Evolutionary conservation across 2,329 filamentous ascomycete genomes (phyloP).

Genomic region (Coniochaeta sp.): DNA sequence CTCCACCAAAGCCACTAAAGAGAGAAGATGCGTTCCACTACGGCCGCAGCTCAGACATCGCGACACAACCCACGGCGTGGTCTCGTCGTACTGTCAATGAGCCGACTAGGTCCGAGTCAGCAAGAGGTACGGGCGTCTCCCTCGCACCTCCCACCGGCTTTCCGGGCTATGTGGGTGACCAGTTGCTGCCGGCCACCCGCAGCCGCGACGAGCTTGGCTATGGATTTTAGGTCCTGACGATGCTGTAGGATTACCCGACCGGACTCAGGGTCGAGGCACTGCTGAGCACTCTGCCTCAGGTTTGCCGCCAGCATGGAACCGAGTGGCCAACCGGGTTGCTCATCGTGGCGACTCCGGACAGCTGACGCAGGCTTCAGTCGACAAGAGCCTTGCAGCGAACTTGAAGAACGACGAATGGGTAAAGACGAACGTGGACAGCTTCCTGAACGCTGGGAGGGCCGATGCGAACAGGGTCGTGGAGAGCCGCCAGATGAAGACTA

Average conservation of each 20-base stretch:
- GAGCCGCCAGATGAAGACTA: neutral
- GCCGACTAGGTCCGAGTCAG: neutral
- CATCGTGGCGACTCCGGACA: neutral
- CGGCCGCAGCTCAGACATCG: neutral
- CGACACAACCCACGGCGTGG: neutral
- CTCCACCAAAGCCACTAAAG: neutral
- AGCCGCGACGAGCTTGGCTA: neutral
- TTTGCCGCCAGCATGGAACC: neutral
- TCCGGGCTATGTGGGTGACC: neutral
- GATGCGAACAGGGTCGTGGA: neutral
- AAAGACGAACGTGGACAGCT: neutral
- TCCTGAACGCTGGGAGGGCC: neutral
- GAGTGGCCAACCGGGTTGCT: neutral
- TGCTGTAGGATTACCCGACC: neutral
- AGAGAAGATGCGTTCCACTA: neutral
- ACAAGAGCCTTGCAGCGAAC: neutral
- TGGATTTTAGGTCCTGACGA: neutral
- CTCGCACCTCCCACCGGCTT: neutral
- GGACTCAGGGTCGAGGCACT: neutral
- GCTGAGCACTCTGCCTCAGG: neutral
- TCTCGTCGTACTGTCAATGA: neutral
- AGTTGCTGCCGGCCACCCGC: neutral
- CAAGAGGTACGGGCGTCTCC: neutral
- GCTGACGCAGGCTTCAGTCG: neutral
- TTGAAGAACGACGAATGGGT: neutral